Percentiles rank a stretch among this genome's conserved stretches.
Conservation (phyloP, 2,329 filamentous ascomycete species). For the Colletotrichum liriopes region DNA sequence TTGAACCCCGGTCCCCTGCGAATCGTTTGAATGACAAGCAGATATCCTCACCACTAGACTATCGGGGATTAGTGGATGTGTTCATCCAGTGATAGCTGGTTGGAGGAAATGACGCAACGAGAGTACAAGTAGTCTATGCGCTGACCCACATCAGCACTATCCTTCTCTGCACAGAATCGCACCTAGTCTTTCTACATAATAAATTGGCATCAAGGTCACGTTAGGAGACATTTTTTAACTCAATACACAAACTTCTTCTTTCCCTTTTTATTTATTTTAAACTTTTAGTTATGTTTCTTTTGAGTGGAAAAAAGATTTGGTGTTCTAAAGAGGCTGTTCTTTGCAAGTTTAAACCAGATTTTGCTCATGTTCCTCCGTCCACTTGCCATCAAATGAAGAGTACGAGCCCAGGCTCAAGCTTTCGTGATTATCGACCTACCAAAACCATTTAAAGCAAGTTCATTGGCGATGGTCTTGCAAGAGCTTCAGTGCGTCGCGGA, state of each 20-base stretch:
- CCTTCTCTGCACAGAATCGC: neutral
- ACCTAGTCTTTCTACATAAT: fast-evolving
- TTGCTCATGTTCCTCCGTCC: too few species aligned
- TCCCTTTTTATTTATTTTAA: too few species aligned
- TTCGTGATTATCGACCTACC: too few species aligned
- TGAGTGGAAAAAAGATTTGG: too few species aligned
- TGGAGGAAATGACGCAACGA: fast-evolving
- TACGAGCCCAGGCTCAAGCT: too few species aligned
- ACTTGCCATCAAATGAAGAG: neutral
- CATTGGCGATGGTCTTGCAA: neutral
- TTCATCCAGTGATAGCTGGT: constrained; percentile 8
- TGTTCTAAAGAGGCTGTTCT: neutral
- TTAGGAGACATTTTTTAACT: too few species aligned
- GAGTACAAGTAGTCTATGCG: neutral
- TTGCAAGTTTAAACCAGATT: neutral
- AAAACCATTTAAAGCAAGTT: neutral
- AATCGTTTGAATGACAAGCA: neutral
- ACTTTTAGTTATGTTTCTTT: too few species aligned
- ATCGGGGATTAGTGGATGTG: constrained; percentile 9
- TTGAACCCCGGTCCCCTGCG: constrained; percentile 19
- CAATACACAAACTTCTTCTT: too few species aligned
- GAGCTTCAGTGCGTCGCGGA: neutral
- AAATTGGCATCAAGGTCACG: neutral
- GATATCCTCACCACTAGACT: constrained; percentile 14
- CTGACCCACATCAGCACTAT: too few species aligned